Conservation (phyloP, 805 yeast species). For the Debaryomyces castellii region DNA sequence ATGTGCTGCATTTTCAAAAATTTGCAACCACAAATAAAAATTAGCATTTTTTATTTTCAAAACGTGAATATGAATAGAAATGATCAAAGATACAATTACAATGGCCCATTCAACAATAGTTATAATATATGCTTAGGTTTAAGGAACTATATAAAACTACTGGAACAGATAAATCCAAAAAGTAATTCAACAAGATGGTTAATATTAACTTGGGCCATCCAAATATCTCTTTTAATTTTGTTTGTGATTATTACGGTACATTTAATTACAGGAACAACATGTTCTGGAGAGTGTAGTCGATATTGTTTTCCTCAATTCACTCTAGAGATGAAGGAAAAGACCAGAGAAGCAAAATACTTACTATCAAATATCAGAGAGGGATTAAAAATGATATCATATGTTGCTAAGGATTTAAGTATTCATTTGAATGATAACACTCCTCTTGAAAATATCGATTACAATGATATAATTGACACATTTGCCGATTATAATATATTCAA, state of each 20-base stretch:
- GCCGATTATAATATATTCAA: conserved; percentile 40
- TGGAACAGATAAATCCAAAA: no score
- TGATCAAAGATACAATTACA: background rate
- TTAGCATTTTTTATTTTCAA: background rate
- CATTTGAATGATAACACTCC: conserved; percentile 5
- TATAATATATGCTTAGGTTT: no score
- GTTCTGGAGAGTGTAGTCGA: conserved; percentile 23
- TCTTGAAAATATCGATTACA: conserved; percentile 4
- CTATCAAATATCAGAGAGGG: conserved; percentile 39
- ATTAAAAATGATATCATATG: conserved; percentile 42
- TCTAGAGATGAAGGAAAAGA: conserved; percentile 37
- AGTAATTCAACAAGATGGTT: background rate
- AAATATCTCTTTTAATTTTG: background rate
- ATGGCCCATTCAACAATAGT: no score
- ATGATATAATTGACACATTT: conserved; percentile 44
- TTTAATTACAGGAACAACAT: conserved; percentile 19
- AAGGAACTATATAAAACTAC: background rate
- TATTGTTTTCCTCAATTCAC: conserved; percentile 45
- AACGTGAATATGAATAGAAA: background rate
- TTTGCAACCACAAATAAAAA: background rate
- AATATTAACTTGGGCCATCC: background rate
- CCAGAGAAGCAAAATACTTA: conserved; percentile 31
- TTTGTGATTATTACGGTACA: background rate
- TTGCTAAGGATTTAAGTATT: conserved; percentile 44
- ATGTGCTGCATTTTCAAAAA: background rate